These are phyloP conservation scores for Lasiosphaeria ovina DNA, from an alignment of 495 filamentous ascomycete species.

Conservation along the genomic window DNA sequence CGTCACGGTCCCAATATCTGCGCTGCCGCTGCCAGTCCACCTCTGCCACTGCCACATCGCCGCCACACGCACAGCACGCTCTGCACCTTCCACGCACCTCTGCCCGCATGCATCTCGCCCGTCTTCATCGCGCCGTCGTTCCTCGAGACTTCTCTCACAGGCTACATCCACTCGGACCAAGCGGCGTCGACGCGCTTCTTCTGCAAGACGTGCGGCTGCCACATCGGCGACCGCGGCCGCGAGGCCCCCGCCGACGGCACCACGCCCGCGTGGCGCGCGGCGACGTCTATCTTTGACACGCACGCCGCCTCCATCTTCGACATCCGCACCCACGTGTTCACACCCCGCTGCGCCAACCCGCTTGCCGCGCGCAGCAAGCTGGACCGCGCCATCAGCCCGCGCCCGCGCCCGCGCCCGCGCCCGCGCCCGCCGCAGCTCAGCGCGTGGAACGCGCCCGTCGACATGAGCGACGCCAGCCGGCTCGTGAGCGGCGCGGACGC, in stretches of 20 bases:
- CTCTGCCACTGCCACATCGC: constrained; percentile 65
- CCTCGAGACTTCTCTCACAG: constrained; percentile 39
- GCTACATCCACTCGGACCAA: constrained; percentile 48
- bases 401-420: constrained; percentile 9
- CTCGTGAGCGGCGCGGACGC: constrained; percentile 58
- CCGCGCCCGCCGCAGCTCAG: constrained; percentile 15
- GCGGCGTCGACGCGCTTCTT: constrained; percentile 57
- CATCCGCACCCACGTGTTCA: constrained; percentile 42
- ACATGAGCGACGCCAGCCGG: constrained; percentile 60
- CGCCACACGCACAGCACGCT: constrained; percentile 58
- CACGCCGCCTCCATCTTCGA: constrained; percentile 34
- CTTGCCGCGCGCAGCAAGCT: too few relatives aligned
- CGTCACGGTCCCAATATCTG: constrained; percentile 29
- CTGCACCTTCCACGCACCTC: constrained; percentile 49
- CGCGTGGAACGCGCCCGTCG: constrained; percentile 60
- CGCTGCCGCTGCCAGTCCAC: constrained; percentile 39
- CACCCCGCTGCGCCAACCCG: constrained; percentile 5
- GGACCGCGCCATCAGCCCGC: too few relatives aligned
- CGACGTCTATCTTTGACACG: constrained; percentile 30
- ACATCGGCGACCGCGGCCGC: constrained; percentile 50
- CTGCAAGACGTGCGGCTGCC: constrained; percentile 65
- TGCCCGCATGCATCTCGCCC: constrained; percentile 31
- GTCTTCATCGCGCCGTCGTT: constrained; percentile 34
- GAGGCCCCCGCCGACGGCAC: constrained; percentile 31
- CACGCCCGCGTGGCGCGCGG: constrained; percentile 28